A percentile compares a stretch with the other conserved stretches of the same genome.
phyloP scores from a whole-genome alignment of 768 basidiomycete species.

The Thelephora ganbajun region DNA sequence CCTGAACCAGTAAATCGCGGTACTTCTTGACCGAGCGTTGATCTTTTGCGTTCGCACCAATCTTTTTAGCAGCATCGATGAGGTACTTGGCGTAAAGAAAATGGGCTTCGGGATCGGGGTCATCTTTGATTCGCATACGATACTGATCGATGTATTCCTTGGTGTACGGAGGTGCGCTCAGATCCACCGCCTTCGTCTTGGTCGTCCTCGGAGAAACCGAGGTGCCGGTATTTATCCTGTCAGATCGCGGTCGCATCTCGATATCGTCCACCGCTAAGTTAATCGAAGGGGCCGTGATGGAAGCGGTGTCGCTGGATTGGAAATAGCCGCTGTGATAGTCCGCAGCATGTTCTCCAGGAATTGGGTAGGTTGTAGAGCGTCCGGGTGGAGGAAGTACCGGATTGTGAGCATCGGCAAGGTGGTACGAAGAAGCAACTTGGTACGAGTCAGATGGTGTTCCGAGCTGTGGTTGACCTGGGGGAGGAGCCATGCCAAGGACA shows the following conservation, averaged over 20 bases:
- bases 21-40: conserved; percentile 83
- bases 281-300: conserved; percentile 6
- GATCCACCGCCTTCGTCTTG: conserved; percentile 72
- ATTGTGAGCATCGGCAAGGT: conserved; percentile 4
- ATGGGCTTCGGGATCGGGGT: conserved; percentile 96
- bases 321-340: conserved; percentile 4
- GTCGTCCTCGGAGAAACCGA: conserved; percentile 43
- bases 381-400: conserved; percentile 3
- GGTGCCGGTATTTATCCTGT: conserved; percentile 42
- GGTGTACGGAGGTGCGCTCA: conserved; percentile 76
- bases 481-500: conserved; percentile 66
- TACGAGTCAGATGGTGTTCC: conserved; percentile 6
- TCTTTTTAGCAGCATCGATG: conserved; percentile 93
- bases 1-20: conserved; percentile 72
- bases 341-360: conserved; percentile 8
- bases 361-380: not conserved
- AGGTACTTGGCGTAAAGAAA: conserved; percentile 98
- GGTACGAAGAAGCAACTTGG: conserved; percentile 11
- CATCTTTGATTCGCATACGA: conserved; percentile 90
- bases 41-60: conserved; percentile 59
- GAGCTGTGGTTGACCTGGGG: conserved; percentile 22
- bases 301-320: conserved; percentile 11
- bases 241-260: conserved; percentile 40
- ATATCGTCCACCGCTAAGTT: conserved; percentile 29
- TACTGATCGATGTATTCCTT: conserved; percentile 98